These are phyloP conservation scores for Ilyonectria mors-panacis DNA, from an alignment of 2,329 filamentous ascomycete genomes.

Conservation along the genomic window DNA sequence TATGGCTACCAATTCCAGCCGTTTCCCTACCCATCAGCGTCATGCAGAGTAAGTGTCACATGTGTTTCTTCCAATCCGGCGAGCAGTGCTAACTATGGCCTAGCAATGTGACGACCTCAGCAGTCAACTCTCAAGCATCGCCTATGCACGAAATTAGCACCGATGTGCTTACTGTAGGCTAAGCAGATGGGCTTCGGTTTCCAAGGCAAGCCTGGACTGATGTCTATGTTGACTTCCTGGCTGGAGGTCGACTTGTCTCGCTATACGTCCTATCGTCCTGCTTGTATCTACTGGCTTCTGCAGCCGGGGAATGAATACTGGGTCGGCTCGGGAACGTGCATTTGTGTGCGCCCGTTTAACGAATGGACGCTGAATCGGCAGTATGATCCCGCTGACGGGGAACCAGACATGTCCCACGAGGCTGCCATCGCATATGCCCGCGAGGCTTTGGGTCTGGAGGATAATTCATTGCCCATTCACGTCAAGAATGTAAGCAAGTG, in stretches of 20 bases:
- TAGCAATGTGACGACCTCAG: not conserved
- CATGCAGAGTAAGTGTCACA: not conserved
- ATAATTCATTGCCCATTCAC: slow-evolving; percentile 19
- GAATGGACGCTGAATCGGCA: slow-evolving; percentile 34
- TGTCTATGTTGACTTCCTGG: slow-evolving; percentile 31
- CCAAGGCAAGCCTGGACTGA: slow-evolving; percentile 31
- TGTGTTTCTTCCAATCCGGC: not conserved
- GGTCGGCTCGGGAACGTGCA: slow-evolving; percentile 31
- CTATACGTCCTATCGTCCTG: slow-evolving; percentile 28
- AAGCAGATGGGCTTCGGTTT: slow-evolving; percentile 29
- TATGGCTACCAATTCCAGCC: not conserved
- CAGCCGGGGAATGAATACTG: slow-evolving; percentile 32
- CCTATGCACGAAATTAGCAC: slow-evolving; percentile 25
- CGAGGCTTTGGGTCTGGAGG: slow-evolving; percentile 19
- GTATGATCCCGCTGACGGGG: slow-evolving; percentile 31
- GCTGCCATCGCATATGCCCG: slow-evolving; percentile 33
- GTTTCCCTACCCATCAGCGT: not conserved
- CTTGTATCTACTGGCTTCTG: slow-evolving; percentile 33
- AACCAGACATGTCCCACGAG: slow-evolving; percentile 32
- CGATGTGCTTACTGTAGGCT: slow-evolving; percentile 26
- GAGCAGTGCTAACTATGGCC: not conserved
- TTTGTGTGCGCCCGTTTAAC: slow-evolving; percentile 26
- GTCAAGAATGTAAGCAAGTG: slow-evolving; percentile 32
- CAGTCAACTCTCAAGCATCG: not conserved
- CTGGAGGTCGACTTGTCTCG: slow-evolving; percentile 28